Conservation (phyloP, 2,329 filamentous ascomycete species). For the Dryadomyces quercivorus region DNA sequence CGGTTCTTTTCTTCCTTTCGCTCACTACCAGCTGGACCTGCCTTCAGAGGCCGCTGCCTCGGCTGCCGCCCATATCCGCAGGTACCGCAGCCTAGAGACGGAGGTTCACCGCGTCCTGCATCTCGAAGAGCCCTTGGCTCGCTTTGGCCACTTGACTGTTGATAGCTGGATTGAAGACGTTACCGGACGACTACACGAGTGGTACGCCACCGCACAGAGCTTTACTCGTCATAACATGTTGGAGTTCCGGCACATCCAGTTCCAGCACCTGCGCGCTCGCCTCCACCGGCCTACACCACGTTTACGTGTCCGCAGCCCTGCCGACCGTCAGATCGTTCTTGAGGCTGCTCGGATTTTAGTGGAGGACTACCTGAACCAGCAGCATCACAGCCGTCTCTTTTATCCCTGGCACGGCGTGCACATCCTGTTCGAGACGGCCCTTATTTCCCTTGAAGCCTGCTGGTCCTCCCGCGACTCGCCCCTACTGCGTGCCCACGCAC, state of each 20-base stretch:
- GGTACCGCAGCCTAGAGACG: neutral
- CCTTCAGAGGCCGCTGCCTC: neutral
- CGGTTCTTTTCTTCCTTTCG: neutral
- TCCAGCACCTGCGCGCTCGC: slow-evolving; percentile 1
- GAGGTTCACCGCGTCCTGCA: slow-evolving; percentile 2
- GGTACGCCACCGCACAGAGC: neutral
- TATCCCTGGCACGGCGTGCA: slow-evolving; percentile 5
- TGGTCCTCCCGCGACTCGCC: neutral
- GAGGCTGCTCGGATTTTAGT: neutral
- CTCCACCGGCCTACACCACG: slow-evolving; percentile 2
- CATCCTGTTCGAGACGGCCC: slow-evolving; percentile 3
- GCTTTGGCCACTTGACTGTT: neutral
- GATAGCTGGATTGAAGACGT: neutral
- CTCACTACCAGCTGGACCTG: neutral
- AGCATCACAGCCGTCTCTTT: neutral
- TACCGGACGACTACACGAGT: neutral
- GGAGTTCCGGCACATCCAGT: slow-evolving; percentile 3
- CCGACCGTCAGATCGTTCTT: slow-evolving; percentile 1
- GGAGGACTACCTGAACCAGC: slow-evolving; percentile 1
- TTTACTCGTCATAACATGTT: slow-evolving; percentile 1
- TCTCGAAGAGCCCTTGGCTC: neutral
- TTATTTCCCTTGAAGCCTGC: slow-evolving; percentile 2
- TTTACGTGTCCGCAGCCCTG: neutral
- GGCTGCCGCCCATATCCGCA: slow-evolving; percentile 1
- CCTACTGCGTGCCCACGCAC: neutral